Evolutionary conservation across 108 stramenopile species (phyloP), one percentile per base, ranked within the genome.

Genomic region (Cyclostephanos invisitatus): DNA sequence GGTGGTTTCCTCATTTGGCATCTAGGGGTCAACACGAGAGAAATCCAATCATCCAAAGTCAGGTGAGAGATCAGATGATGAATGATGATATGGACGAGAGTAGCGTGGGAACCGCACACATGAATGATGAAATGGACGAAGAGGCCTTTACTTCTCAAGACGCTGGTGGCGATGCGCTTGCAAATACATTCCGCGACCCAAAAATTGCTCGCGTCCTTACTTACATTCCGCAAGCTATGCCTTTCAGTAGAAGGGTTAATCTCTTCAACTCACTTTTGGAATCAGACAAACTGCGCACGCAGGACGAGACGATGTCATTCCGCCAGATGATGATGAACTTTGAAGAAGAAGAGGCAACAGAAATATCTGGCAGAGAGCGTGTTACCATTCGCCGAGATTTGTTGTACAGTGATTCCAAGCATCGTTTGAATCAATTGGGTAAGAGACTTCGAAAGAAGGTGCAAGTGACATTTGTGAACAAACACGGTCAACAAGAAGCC

Each of bases 401-500:
- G 8, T 62, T 96, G 24, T 96, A 94, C 62, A 50, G 67, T 20
- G 93, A 96, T 81, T 90, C 89, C 15, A 91, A 93, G 82, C 49
- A 74, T n/a, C 68, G 72, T 27, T 66, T 97, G 62, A 90, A 84
- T 49, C 66, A 58, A 11, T 65, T 94, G 38, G 89, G 88, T 7
- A 58, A 74, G 22, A 74, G 70, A 11, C 79, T 97, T 47, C 86
- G 91, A 56, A 93, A 91, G 28, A 88, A 91, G 53, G 67, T 98
- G 8, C 93, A 99, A 64, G 93, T 98, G n/a, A 87, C 92, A 6
- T 97, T 98, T 70, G 77, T 96, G 27, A 97, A 94, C 73, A 72
- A 94, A 54, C 92, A 97, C 58, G 99, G 98, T 22, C 68, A 83
- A 14, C 85, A 91, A 73, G 99, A 99, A 75, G 91, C 96, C n/a